A percentile compares a stretch with the other conserved stretches of the same genome.
Conservation (phyloP, 768 basidiomycete genomes). For the Pleurotus eryngii region DNA sequence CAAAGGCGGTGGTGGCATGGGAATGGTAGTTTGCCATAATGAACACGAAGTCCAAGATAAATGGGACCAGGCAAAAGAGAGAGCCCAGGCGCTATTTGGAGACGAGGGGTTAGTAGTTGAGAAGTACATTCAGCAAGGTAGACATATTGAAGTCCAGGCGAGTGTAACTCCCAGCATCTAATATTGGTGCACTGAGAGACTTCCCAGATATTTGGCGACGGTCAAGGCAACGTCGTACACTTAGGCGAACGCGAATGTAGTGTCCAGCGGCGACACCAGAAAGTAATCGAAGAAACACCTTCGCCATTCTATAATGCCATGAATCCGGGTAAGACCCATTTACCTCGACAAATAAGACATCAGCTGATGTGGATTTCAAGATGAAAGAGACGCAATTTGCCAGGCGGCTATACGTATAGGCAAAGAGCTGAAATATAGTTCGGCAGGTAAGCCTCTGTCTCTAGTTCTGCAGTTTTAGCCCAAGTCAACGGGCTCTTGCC, state of each 20-base stretch:
- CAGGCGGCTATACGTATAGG: constrained; percentile 51
- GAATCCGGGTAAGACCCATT: background rate
- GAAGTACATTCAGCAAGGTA: constrained; percentile 48
- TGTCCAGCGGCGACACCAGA: constrained; percentile 67
- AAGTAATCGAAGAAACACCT: constrained; percentile 68
- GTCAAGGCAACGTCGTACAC: constrained; percentile 52
- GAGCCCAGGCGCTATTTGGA: constrained; percentile 49
- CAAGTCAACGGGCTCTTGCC: background rate
- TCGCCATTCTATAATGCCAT: constrained; percentile 48
- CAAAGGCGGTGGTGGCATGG: constrained; percentile 70
- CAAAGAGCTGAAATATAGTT: constrained; percentile 48
- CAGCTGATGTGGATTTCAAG: constrained; percentile 20
- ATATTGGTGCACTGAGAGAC: too few relatives aligned
- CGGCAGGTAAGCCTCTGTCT: constrained; percentile 41
- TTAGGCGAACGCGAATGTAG: constrained; percentile 73
- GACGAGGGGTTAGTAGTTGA: constrained; percentile 56
- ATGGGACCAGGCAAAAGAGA: constrained; percentile 34
- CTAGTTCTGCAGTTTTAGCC: background rate
- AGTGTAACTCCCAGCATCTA: background rate
- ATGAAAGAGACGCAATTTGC: constrained; percentile 44
- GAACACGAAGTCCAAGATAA: constrained; percentile 32
- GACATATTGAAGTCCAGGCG: constrained; percentile 70
- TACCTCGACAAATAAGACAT: background rate
- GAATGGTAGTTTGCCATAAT: constrained; percentile 50
- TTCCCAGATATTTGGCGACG: constrained; percentile 65